phyloP scores from a whole-genome alignment of 2,329 filamentous ascomycete species.

The Zasmidium citrigriseum region DNA sequence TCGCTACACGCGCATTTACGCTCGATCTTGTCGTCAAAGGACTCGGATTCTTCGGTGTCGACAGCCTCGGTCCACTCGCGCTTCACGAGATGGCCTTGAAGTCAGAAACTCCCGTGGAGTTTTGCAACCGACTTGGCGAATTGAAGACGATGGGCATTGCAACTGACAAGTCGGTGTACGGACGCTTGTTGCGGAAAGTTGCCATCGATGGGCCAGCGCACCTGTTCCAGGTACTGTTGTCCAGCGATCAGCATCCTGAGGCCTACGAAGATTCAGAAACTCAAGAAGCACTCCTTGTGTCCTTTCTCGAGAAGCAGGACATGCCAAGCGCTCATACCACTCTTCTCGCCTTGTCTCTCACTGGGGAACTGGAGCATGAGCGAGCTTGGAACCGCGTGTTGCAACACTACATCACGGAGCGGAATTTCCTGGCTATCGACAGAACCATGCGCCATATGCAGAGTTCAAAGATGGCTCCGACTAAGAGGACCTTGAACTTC shows the following conservation, averaged over 20 bases:
- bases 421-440: slow-evolving; percentile 29
- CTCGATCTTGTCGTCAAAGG: slow-evolving; percentile 71
- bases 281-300: slow-evolving; percentile 57
- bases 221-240: slow-evolving; percentile 54
- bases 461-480: slow-evolving; percentile 43
- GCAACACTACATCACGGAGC: slow-evolving; percentile 39
- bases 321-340: slow-evolving; percentile 57
- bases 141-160: slow-evolving; percentile 65
- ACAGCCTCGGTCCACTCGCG: slow-evolving; percentile 71
- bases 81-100: slow-evolving; percentile 75
- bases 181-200: slow-evolving; percentile 65
- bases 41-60: slow-evolving; percentile 69
- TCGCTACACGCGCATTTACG: slow-evolving; percentile 74
- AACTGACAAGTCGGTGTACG: slow-evolving; percentile 64
- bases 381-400: slow-evolving; percentile 52
- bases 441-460: slow-evolving; percentile 54
- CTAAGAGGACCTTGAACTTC: slow-evolving; percentile 44
- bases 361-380: slow-evolving; percentile 31
- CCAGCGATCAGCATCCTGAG: slow-evolving; percentile 67
- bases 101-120: slow-evolving; percentile 56
- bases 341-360: slow-evolving; percentile 53
- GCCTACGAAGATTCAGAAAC: slow-evolving; percentile 57
- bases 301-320: slow-evolving; percentile 54
- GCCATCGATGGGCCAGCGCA: slow-evolving; percentile 57
- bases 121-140: slow-evolving; percentile 61